These are phyloP conservation scores for Vishniacozyma victoriae DNA, from an alignment of 768 basidiomycete species.

Conservation along the genomic window DNA sequence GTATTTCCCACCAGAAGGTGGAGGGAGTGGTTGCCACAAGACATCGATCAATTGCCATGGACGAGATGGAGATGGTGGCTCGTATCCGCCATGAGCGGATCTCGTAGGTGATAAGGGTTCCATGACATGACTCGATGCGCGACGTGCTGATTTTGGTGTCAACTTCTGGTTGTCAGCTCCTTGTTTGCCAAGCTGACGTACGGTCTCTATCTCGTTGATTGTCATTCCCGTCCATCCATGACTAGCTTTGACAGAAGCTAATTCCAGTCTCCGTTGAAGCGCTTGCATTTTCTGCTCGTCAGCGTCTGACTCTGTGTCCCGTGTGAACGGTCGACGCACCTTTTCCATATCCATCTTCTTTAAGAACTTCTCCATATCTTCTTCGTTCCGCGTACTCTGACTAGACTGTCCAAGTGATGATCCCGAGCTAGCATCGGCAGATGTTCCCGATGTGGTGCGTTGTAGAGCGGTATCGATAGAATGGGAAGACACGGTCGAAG, in stretches of 20 bases:
- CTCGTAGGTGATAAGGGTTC: constrained; percentile 9
- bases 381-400: too few relatives aligned
- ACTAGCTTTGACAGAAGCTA: constrained; percentile 38
- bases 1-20: constrained; percentile 15
- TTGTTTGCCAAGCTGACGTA: constrained; percentile 6
- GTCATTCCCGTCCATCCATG: constrained; percentile 38
- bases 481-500: too few relatives aligned
- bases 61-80: constrained; percentile 34
- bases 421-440: too few relatives aligned
- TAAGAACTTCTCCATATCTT: constrained; percentile 31
- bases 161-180: constrained; percentile 21
- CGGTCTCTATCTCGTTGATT: constrained; percentile 37
- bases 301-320: not conserved
- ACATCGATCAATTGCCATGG: constrained; percentile 43
- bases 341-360: constrained; percentile 43
- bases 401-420: too few relatives aligned
- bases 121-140: constrained; percentile 1
- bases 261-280: constrained; percentile 36
- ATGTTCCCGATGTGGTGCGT: too few relatives aligned
- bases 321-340: constrained; percentile 19
- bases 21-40: constrained; percentile 40
- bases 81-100: constrained; percentile 17
- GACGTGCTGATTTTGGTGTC: constrained; percentile 3
- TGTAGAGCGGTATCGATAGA: too few relatives aligned
- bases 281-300: constrained; percentile 27